A percentile compares a stretch with the other conserved stretches of the same genome.
Evolutionary conservation across 1,139 yeast species (phyloP).

Genomic region (Yamadazyma conglobata): DNA sequence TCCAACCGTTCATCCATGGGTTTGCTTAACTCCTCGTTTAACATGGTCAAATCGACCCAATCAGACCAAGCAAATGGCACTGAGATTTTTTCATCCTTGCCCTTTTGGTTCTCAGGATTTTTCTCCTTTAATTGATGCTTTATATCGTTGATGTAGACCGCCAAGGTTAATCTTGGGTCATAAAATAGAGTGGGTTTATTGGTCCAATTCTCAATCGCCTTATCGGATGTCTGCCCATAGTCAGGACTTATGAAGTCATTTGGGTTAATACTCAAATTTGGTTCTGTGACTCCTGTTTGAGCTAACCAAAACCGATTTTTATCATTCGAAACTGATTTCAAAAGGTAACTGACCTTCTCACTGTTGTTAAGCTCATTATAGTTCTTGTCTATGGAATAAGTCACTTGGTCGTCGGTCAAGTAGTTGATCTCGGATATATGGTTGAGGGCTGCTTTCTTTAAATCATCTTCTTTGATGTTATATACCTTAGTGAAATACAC

Average conservation of each 20-base stretch:
- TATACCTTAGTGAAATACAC: constrained; percentile 23
- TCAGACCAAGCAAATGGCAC: constrained; percentile 35
- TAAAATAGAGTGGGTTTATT: constrained; percentile 22
- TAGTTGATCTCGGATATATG: constrained; percentile 19
- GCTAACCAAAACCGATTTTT: constrained; percentile 26
- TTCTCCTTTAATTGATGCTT: constrained; percentile 13
- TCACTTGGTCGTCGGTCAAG: constrained; percentile 22
- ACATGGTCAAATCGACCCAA: constrained; percentile 25
- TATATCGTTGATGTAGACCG: constrained; percentile 29
- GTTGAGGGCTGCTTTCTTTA: constrained; percentile 20
- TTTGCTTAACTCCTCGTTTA: constrained; percentile 19
- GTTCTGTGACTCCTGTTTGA: constrained; percentile 22
- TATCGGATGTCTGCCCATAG: constrained; percentile 4
- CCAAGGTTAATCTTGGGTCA: constrained; percentile 35
- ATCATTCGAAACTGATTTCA: constrained; percentile 21
- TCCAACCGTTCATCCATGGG: constrained; percentile 19
- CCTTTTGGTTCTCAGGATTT: constrained; percentile 12
- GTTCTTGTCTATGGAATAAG: constrained; percentile 14
- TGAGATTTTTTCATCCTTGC: constrained; percentile 15
- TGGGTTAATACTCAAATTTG: constrained; percentile 20
- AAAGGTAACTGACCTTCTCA: constrained; percentile 24
- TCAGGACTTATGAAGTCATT: constrained; percentile 19
- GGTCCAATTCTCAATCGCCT: constrained; percentile 15
- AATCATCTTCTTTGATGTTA: constrained; percentile 17
- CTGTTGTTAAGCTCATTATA: constrained; percentile 19